Evolutionary conservation across 2,329 filamentous ascomycete genomes (phyloP).

Genomic region (Fusarium sp.): DNA sequence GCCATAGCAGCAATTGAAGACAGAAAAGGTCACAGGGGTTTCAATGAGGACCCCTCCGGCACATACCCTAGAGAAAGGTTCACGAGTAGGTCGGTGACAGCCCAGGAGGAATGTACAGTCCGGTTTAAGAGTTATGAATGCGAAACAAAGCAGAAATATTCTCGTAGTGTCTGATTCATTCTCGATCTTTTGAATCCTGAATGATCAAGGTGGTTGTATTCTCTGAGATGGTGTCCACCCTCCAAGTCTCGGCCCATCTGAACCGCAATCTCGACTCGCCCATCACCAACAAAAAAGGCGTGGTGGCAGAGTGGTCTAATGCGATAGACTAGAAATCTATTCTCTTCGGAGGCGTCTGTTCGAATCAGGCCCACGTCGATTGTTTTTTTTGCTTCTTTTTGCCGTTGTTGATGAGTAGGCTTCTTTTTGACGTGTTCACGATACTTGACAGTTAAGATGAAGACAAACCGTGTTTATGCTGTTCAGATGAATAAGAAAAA

Average conservation of each 20-base stretch:
- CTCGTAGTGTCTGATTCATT: background rate
- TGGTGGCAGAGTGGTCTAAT: slow-evolving; percentile 6
- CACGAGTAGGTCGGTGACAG: background rate
- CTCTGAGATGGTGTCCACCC: background rate
- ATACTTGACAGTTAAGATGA: background rate
- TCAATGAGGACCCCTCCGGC: background rate
- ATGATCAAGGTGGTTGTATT: background rate
- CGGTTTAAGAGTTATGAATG: background rate
- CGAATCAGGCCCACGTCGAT: slow-evolving; percentile 2
- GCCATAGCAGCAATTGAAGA: background rate
- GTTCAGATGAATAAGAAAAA: background rate
- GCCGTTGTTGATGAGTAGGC: background rate
- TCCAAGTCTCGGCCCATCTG: background rate
- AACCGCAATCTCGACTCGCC: background rate
- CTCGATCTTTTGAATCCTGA: background rate
- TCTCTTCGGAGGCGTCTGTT: slow-evolving; percentile 5
- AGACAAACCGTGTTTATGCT: background rate
- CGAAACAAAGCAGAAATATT: background rate
- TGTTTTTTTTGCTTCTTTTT: background rate
- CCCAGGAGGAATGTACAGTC: background rate
- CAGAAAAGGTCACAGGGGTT: background rate
- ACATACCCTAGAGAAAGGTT: background rate
- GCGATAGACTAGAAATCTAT: slow-evolving; percentile 10
- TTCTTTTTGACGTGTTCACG: background rate
- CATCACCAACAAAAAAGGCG: background rate